These are phyloP conservation scores for Eucalyptus caleyi DNA, from an alignment of 345 rosid genomes.

Conservation along the genomic window DNA sequence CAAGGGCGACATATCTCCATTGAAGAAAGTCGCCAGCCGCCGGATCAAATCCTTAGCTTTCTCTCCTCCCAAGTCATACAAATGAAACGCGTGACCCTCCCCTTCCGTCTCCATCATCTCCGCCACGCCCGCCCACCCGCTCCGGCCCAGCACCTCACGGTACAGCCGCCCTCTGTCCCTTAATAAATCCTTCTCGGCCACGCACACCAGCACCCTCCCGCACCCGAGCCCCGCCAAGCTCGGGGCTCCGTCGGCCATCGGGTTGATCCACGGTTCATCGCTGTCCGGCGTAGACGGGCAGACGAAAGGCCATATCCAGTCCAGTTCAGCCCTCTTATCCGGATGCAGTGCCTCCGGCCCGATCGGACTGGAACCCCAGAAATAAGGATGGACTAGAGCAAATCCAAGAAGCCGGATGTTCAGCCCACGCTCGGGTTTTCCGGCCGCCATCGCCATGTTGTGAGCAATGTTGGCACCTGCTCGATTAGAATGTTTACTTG, in stretches of 20 bases:
- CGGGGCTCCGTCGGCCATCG: slow-evolving; percentile 20
- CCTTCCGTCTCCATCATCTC: slow-evolving; percentile 21
- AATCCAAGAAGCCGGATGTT: slow-evolving; percentile 13
- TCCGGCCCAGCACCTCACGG: slow-evolving; percentile 14
- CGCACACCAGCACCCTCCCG: slow-evolving; percentile 28
- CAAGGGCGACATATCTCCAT: slow-evolving; percentile 5
- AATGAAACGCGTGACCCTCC: not conserved
- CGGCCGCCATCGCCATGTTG: slow-evolving; percentile 27
- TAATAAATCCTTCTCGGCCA: slow-evolving; percentile 41
- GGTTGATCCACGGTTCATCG: slow-evolving; percentile 53
- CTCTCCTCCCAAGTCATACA: not conserved
- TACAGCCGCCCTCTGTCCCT: slow-evolving; percentile 37
- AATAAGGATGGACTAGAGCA: slow-evolving; percentile 27
- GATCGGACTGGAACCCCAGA: slow-evolving; percentile 35
- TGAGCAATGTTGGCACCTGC: slow-evolving; percentile 38
- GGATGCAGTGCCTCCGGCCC: slow-evolving; percentile 23
- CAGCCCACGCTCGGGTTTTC: slow-evolving; percentile 9
- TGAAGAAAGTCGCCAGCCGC: slow-evolving; percentile 23
- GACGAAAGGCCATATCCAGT: slow-evolving; percentile 27
- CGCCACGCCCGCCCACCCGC: slow-evolving; percentile 38
- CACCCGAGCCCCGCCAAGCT: slow-evolving; percentile 25
- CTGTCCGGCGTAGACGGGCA: slow-evolving; percentile 27
- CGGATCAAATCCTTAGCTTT: not conserved
- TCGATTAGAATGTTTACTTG: not conserved
- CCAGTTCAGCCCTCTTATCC: slow-evolving; percentile 5